phyloP scores from a whole-genome alignment of 2,329 filamentous ascomycete genomes.

The Myrmaecium sp. region DNA sequence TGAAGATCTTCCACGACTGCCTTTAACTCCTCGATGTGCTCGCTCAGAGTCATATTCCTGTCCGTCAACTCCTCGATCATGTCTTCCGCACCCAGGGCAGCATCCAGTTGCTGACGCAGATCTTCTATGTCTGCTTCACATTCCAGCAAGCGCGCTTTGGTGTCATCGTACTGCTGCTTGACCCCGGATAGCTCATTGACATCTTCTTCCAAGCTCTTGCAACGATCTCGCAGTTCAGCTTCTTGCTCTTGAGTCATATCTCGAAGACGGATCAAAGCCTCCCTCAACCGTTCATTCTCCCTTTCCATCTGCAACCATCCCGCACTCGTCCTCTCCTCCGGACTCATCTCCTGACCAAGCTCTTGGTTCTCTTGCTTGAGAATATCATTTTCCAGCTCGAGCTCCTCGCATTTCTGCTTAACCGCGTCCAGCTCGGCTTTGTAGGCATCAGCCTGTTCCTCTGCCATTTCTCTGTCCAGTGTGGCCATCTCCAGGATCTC shows the following conservation, averaged over 20 bases:
- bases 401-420: constrained; percentile 61
- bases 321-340: constrained; percentile 71
- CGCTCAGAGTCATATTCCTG: constrained; percentile 67
- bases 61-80: constrained; percentile 88
- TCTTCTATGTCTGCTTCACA: constrained; percentile 67
- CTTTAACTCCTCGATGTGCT: constrained; percentile 69
- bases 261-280: constrained; percentile 67
- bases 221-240: constrained; percentile 54
- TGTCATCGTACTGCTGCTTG: constrained; percentile 46
- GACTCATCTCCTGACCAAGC: constrained; percentile 65
- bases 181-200: constrained; percentile 21
- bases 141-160: constrained; percentile 55
- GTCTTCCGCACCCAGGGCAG: constrained; percentile 72
- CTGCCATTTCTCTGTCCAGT: constrained; percentile 88
- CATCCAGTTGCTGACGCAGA: constrained; percentile 78
- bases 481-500: constrained; percentile 70
- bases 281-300: constrained; percentile 71
- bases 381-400: constrained; percentile 77
- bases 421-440: constrained; percentile 67
- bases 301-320: constrained; percentile 87
- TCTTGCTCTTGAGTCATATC: constrained; percentile 81
- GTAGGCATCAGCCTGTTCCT: constrained; percentile 71
- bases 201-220: constrained; percentile 20
- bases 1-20: constrained; percentile 75
- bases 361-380: constrained; percentile 76